These are phyloP conservation scores for Stygiomarasmius scandens DNA, from an alignment of 1,284 basidiomycete genomes.

Conservation along the genomic window DNA sequence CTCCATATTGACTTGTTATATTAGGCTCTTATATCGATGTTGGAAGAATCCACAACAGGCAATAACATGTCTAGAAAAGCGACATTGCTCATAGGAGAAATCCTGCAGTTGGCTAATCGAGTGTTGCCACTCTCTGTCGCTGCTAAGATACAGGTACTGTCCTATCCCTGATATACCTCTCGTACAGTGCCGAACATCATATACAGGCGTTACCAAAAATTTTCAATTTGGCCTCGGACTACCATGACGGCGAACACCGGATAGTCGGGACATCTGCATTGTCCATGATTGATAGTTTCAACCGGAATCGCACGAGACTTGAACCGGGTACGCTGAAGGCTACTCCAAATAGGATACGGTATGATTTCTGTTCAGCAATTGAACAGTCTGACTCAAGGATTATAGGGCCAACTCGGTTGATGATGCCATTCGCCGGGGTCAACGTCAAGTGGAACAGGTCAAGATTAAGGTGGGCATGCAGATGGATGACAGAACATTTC, in stretches of 20 bases:
- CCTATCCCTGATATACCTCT: not conserved
- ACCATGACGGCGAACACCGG: conserved; percentile 69
- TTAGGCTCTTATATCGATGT: conserved; percentile 82
- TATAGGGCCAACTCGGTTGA: conserved; percentile 83
- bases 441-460: conserved; percentile 88
- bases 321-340: conserved; percentile 57
- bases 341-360: conserved; percentile 58
- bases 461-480: conserved; percentile 89
- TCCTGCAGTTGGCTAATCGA: conserved; percentile 86
- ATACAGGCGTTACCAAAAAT: conserved; percentile 80
- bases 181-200: conserved; percentile 1
- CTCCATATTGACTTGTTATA: not conserved
- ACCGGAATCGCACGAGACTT: conserved; percentile 77
- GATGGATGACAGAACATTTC: conserved; percentile 92
- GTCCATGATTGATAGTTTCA: conserved; percentile 89
- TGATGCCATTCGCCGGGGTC: conserved; percentile 85
- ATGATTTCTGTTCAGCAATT: conserved; percentile 12
- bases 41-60: conserved; percentile 76
- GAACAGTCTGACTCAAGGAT: conserved; percentile 7
- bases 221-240: conserved; percentile 84
- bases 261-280: conserved; percentile 86
- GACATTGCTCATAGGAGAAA: conserved; percentile 89
- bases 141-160: conserved; percentile 76
- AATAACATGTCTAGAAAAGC: conserved; percentile 83
- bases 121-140: conserved; percentile 86